These are phyloP conservation scores for Dimargaris cristalligena DNA, from an alignment of 192 early-diverging fungal species.

Conservation along the genomic window DNA sequence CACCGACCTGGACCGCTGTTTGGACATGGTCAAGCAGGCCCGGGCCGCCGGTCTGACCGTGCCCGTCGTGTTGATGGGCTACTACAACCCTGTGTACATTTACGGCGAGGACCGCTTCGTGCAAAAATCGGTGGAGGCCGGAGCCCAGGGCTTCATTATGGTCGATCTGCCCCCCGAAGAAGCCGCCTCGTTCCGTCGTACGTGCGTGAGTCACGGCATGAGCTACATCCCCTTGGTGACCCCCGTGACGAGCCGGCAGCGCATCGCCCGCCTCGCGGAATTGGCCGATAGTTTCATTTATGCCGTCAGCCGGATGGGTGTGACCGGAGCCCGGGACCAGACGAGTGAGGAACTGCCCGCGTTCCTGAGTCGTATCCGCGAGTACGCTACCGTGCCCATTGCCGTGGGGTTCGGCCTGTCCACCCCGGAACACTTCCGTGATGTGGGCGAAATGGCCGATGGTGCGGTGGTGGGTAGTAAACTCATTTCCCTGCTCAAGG, in stretches of 20 bases:
- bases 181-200: constrained; percentile 63
- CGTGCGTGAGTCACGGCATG: constrained; percentile 54
- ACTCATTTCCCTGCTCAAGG: constrained; percentile 67
- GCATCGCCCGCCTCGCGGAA: constrained; percentile 58
- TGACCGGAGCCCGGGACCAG: constrained; percentile 65
- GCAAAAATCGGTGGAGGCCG: constrained; percentile 61
- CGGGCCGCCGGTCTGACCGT: constrained; percentile 65
- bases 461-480: constrained; percentile 93
- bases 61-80: constrained; percentile 96
- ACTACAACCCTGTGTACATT: constrained; percentile 92
- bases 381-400: constrained; percentile 63
- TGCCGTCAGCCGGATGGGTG: constrained; percentile 83
- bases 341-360: constrained; percentile 52
- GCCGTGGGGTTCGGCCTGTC: constrained; percentile 97
- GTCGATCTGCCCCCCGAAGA: constrained; percentile 98
- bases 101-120: constrained; percentile 85
- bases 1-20: constrained; percentile 63
- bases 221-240: constrained; percentile 84
- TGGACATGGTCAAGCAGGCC: constrained; percentile 64
- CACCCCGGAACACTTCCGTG: constrained; percentile 69
- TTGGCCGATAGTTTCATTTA: constrained; percentile 92
- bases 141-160: constrained; percentile 90
- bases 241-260: constrained; percentile 74
- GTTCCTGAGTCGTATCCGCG: constrained; percentile 59
- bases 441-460: constrained; percentile 74